Base-by-base conservation (phyloP, 352 stramenopile genomes). In the Hyphochytrium catenoides region DNA sequence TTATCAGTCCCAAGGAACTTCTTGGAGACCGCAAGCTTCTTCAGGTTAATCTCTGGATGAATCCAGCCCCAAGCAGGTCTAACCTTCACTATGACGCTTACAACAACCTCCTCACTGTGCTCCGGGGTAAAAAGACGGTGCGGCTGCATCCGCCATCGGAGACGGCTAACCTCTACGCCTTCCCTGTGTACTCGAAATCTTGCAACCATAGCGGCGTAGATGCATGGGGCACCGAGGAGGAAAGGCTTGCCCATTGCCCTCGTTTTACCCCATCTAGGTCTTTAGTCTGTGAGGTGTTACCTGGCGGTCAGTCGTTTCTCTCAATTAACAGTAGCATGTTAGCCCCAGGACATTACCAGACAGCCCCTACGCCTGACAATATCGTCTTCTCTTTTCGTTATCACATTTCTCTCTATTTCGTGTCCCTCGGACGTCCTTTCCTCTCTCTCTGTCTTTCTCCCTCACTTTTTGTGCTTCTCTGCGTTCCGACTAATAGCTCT, bases 1-100 rank as follows among this genome's bases (percentile, higher is more conserved):
- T n/a, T n/a, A n/a, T n/a, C n/a, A n/a, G n/a, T n/a, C n/a, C n/a
- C n/a, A n/a, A n/a, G n/a, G n/a, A 36, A 1, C 51, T 44, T 18
- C 48, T 82, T 18, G 26, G 51, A 3, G 23, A 36, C 4, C 41
- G 58, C 21, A 31, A 35, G n/a, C 20, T 81, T n/a, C 62, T 48
- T 14, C 63, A 78, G 60, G 54, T 81, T n/a, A 83, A 83, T 44
- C 30, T 83, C 14, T 83, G 69, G 69, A 77, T 83, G 58, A 55
- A 52, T 4, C 56, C 73, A 8, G 46, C 50, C 17, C 11, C 52
- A 19, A 64, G 61, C 5, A 49, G 52, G 14, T 81, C 69, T 3
- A 70, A 51, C 8, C 45, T 83, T 5, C 69, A 83, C 28, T 83
- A 81, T 39, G 69, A 83, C 29, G 64, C 69, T 15, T 83, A 78